Percentiles rank a stretch among this genome's conserved stretches.
These are phyloP conservation scores for Sporobolomyces pararoseus DNA, from an alignment of 768 basidiomycete genomes.

Conservation along the genomic window DNA sequence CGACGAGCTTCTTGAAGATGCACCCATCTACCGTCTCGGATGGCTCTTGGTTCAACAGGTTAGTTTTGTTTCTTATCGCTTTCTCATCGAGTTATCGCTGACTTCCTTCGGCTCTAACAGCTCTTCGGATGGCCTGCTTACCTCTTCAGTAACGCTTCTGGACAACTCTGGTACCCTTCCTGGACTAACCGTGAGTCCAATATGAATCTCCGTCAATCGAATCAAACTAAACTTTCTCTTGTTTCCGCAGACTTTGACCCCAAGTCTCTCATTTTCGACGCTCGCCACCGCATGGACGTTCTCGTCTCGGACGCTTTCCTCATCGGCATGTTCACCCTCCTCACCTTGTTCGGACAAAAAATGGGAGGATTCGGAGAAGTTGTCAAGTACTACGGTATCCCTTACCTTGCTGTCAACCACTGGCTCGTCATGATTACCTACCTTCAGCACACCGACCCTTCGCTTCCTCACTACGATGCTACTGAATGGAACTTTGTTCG, in stretches of 20 bases:
- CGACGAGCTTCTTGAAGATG: conserved; percentile 83
- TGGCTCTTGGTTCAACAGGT: conserved; percentile 53
- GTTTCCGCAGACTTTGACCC: conserved; percentile 88
- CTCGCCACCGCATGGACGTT: conserved; percentile 71
- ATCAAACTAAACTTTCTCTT: no score
- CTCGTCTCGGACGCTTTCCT: conserved; percentile 79
- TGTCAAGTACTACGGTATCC: conserved; percentile 73
- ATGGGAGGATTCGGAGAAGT: conserved; percentile 64
- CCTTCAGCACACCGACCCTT: conserved; percentile 95
- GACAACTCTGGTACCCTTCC: conserved; percentile 73
- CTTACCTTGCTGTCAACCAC: conserved; percentile 63
- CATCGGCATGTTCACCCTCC: conserved; percentile 62
- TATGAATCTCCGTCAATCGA: no score
- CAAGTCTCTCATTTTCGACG: conserved; percentile 70
- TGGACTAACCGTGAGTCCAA: conserved; percentile 72
- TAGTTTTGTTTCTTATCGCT: conserved; percentile 46
- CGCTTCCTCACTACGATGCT: conserved; percentile 88
- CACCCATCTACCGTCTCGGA: conserved; percentile 60
- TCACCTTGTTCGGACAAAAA: conserved; percentile 59
- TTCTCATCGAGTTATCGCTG: background rate
- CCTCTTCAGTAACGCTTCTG: conserved; percentile 74
- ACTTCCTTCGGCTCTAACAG: conserved; percentile 48
- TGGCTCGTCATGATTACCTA: conserved; percentile 53
- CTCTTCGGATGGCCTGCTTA: conserved; percentile 83
- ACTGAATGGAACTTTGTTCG: conserved; percentile 86